Conservation (phyloP, 768 basidiomycete species). For the Holtermanniella nyarrowii region DNA sequence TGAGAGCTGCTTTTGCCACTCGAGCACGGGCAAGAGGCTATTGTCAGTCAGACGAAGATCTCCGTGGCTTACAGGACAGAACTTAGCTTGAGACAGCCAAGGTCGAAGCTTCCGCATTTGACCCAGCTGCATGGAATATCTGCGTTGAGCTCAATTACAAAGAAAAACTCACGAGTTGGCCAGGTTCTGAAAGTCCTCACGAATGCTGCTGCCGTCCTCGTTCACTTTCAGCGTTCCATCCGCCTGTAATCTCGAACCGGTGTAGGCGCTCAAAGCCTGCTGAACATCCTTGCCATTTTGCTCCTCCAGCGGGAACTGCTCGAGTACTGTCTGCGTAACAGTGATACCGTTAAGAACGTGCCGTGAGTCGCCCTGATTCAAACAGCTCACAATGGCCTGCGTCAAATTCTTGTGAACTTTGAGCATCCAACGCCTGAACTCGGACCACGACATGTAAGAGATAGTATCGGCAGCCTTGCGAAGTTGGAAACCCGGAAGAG, state of each 20-base stretch:
- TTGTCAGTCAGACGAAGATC: not conserved
- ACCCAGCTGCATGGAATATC: not conserved
- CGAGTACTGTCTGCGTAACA: constrained; percentile 79
- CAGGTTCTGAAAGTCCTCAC: constrained; percentile 17
- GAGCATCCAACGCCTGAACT: constrained; percentile 58
- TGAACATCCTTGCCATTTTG: constrained; percentile 42
- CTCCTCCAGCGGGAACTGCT: constrained; percentile 69
- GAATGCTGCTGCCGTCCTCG: constrained; percentile 7
- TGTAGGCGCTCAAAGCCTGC: constrained; percentile 14
- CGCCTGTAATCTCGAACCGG: not conserved
- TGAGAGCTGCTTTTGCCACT: not conserved
- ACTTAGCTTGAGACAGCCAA: not conserved
- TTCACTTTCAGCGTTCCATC: not conserved
- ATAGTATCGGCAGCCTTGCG: constrained; percentile 44
- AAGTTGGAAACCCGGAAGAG: constrained; percentile 56
- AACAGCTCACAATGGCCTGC: constrained; percentile 65
- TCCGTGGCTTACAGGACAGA: not conserved
- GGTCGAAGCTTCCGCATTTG: not conserved
- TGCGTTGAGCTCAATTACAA: not conserved
- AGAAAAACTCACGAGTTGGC: constrained; percentile 13
- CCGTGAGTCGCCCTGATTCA: constrained; percentile 86
- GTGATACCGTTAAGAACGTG: constrained; percentile 95
- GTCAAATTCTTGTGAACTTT: constrained; percentile 78
- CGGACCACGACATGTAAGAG: constrained; percentile 52
- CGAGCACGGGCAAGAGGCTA: not conserved